phyloP scores from a whole-genome alignment of 2,329 filamentous ascomycete genomes.

The Cladosporium colombiae region DNA sequence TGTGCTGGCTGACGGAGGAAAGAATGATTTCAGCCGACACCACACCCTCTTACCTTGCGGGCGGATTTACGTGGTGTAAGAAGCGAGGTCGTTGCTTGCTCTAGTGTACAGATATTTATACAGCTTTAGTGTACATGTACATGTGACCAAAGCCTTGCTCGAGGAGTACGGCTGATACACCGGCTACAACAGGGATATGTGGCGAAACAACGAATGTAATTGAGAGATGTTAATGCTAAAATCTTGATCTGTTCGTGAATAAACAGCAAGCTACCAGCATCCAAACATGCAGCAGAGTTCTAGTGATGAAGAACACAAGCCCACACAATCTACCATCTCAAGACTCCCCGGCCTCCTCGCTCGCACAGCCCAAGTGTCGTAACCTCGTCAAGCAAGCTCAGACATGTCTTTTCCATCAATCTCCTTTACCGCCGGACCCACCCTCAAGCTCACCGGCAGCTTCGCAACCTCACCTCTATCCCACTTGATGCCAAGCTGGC shows the following conservation, averaged over 20 bases:
- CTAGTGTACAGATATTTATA: not conserved
- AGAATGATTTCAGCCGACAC: not conserved
- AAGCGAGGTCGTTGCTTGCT: fast-evolving
- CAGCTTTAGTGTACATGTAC: not conserved
- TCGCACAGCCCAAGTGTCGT: not conserved
- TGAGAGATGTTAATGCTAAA: not conserved
- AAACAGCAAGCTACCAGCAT: not conserved
- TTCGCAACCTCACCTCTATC: not conserved
- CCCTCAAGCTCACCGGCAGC: not conserved
- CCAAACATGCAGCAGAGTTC: not conserved
- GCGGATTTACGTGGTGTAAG: not conserved
- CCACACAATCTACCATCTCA: not conserved
- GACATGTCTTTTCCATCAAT: not conserved
- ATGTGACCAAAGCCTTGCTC: not conserved
- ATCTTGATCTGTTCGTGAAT: not conserved
- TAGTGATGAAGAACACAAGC: not conserved
- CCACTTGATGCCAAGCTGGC: not conserved
- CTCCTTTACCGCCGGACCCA: not conserved
- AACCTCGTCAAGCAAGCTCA: not conserved
- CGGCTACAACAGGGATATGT: no score
- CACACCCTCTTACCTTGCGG: not conserved
- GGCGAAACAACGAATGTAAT: not conserved
- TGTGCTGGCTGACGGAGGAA: not conserved
- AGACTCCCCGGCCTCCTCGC: no score
- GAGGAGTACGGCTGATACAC: not conserved